phyloP scores from a whole-genome alignment of 140 eudicot species.

The Stevia rebaudiana region DNA sequence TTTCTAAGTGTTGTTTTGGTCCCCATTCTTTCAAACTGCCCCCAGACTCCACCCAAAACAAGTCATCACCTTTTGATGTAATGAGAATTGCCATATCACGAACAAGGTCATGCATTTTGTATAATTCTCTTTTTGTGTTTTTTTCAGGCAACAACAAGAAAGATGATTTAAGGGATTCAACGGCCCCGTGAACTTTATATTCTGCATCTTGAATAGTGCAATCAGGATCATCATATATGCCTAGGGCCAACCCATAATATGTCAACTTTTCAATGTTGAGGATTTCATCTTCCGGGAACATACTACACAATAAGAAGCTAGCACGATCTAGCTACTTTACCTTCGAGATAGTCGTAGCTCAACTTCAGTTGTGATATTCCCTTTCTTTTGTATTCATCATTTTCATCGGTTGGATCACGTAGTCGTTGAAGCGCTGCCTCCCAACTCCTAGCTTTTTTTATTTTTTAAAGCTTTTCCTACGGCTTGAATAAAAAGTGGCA shows the following conservation, averaged over 20 bases:
- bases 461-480: conserved; percentile 13
- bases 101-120: conserved; percentile 38
- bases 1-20: not conserved
- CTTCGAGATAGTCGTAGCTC: not conserved
- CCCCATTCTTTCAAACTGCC: conserved; percentile 12
- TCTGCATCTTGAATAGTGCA: conserved; percentile 15
- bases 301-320: conserved; percentile 32
- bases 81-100: conserved; percentile 33
- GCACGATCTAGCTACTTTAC: not conserved
- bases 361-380: not conserved
- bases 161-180: not conserved
- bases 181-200: not conserved
- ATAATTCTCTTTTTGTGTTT: not conserved
- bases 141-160: not conserved
- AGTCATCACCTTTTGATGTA: conserved; percentile 1
- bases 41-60: not conserved
- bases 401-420: not conserved
- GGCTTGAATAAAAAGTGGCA: not conserved
- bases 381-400: not conserved
- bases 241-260: conserved; percentile 24
- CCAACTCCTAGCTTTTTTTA: conserved; percentile 5
- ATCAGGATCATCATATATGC: not conserved
- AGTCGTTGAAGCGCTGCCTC: conserved; percentile 5
- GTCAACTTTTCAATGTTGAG: conserved; percentile 8
- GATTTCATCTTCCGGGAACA: conserved; percentile 18